Base-by-base conservation (phyloP, 345 rosid genomes). In the Eucalyptus coolabah region DNA sequence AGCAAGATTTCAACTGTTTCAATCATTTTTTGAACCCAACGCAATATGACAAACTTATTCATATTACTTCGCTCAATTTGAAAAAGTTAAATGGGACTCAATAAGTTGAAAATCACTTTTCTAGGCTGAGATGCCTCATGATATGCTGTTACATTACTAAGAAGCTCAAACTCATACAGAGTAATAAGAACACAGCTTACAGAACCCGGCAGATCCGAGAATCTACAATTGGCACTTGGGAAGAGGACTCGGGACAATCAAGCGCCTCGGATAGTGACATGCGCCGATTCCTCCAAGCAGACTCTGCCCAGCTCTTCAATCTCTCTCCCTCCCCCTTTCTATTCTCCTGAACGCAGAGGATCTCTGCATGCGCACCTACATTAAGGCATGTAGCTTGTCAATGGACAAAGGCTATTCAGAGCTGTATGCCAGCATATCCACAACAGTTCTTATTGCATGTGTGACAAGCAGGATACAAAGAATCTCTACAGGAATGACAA, bases 301-400 rank as follows among this genome's bases (percentile, higher is more conserved):
- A 88, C 90, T 95, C 95, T 86, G 98, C 98, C 99, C 98, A 98
- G 85, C 90, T 90, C 90, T 94, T 96, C 97, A 96, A 94, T 90
- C 91, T 97, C 92, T 93, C 99, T 67, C 99, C 99, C 94, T 98
- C 98, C 16, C 87, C 86, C 92, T 92, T 95, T 83, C 99, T 94
- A 91, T 95, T 94, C 51, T 96, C 94, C 90, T 97, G 97, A 87
- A 97, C 90, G 63, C 93, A 90, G 23, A 97, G 99, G 40, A 91
- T 91, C 91, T 94, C 98, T 5, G 96, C 99, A 90, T 95, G 96
- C 14, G 97, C 98, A 30, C 98, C 99, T 96, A 89, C 88, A 54
- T 24, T 90, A 18, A 37, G 51, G 53, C 26, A 34, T n/a, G 87
- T n/a, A 32, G 34, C 60, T 86, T n/a, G 54, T 51, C 45, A 50